phyloP scores from a whole-genome alignment of 805 yeast species.

The Myxozyma melibiosi region DNA sequence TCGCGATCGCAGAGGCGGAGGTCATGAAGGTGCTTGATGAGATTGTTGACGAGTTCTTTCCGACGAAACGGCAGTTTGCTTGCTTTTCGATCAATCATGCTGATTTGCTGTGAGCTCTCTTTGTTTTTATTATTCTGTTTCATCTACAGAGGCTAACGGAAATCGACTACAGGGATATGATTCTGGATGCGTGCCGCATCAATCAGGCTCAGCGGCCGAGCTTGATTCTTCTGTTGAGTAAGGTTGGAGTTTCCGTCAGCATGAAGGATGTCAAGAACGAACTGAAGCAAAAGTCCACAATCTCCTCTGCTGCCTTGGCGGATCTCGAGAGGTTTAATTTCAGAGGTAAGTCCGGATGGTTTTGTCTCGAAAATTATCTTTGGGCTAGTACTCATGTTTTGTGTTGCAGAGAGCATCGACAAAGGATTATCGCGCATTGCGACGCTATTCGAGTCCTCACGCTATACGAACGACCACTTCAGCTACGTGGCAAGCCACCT shows the following conservation, averaged over 20 bases:
- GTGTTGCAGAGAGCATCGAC: background rate
- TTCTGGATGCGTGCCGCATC: constrained; percentile 79
- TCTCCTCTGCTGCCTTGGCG: constrained; percentile 78
- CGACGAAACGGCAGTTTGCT: constrained; percentile 51
- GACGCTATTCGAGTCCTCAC: constrained; percentile 14
- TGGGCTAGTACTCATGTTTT: background rate
- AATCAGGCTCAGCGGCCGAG: constrained; percentile 71
- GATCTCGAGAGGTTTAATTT: constrained; percentile 83
- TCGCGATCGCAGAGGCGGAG: constrained; percentile 80
- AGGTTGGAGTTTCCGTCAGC: constrained; percentile 68
- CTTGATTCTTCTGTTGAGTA: constrained; percentile 73
- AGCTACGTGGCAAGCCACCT: constrained; percentile 67
- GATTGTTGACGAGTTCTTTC: constrained; percentile 69
- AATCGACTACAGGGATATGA: constrained; percentile 33
- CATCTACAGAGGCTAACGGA: background rate
- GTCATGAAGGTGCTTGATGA: constrained; percentile 81
- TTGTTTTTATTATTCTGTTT: background rate
- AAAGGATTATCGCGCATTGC: constrained; percentile 46
- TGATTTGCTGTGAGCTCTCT: constrained; percentile 65
- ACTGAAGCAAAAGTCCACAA: constrained; percentile 65
- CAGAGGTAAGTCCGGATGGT: constrained; percentile 44
- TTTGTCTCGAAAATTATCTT: background rate
- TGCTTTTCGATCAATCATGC: constrained; percentile 74
- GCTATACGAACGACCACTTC: constrained; percentile 64
- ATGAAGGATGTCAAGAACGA: constrained; percentile 60